These are phyloP conservation scores for Lentinula raphanica DNA, from an alignment of 768 basidiomycete species.

Conservation along the genomic window DNA sequence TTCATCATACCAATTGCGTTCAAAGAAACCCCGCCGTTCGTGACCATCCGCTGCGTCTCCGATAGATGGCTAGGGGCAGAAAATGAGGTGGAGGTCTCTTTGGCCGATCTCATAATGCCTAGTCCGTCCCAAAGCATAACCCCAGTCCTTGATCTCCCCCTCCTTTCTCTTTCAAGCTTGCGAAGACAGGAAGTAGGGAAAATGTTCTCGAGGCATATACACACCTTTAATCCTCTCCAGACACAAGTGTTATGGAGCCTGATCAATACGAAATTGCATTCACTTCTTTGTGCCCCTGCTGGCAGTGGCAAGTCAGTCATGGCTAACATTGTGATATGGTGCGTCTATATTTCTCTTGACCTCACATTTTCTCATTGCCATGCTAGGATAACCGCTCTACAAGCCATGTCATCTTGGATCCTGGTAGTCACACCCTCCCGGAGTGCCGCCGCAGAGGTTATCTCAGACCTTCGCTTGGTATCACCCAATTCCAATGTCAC, in stretches of 20 bases:
- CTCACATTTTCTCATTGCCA: conserved; percentile 4
- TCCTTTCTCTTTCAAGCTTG: conserved; percentile 55
- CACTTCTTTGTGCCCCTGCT: conserved; percentile 73
- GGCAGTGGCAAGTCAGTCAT: conserved; percentile 79
- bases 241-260: conserved; percentile 86
- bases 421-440: conserved; percentile 61
- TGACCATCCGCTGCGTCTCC: conserved; percentile 77
- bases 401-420: conserved; percentile 43
- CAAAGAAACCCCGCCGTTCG: conserved; percentile 50
- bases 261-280: conserved; percentile 59
- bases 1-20: conserved; percentile 76
- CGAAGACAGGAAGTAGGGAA: conserved; percentile 41
- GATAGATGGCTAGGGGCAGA: conserved; percentile 95
- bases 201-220: conserved; percentile 40
- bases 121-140: conserved; percentile 48
- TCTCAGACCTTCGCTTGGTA: conserved; percentile 45
- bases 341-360: conserved; percentile 21
- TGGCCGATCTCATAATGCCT: conserved; percentile 79
- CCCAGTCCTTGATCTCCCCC: conserved; percentile 66
- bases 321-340: conserved; percentile 72
- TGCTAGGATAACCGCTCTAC: conserved; percentile 51
- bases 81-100: conserved; percentile 55
- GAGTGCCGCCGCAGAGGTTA: conserved; percentile 49
- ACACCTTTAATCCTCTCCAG: conserved; percentile 78
- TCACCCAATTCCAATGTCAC: conserved; percentile 35